Conservation (phyloP, 768 basidiomycete genomes). For the Boletus pseudopeckii region DNA sequence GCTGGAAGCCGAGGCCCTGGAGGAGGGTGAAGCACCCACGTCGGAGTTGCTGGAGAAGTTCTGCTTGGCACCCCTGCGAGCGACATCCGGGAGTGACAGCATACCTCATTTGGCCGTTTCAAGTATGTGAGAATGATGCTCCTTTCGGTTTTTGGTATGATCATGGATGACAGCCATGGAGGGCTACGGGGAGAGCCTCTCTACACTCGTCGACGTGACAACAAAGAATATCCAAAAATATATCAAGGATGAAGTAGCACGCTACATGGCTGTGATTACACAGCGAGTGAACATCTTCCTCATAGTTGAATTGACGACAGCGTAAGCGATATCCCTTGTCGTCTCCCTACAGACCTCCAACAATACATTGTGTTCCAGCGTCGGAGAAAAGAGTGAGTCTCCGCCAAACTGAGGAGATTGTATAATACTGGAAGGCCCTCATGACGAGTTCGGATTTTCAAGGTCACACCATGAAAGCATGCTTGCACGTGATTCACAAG, state of each 20-base stretch:
- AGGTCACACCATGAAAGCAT: neutral
- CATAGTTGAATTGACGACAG: neutral
- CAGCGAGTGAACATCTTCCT: neutral
- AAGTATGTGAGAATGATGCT: neutral
- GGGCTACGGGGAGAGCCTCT: neutral
- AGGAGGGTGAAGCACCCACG: neutral
- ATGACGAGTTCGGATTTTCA: neutral
- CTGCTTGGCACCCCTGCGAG: neutral
- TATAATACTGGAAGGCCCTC: slow-evolving; percentile 1
- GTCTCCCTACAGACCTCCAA: neutral
- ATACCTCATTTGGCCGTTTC: neutral
- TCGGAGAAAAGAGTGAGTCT: slow-evolving; percentile 1
- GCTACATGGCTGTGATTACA: neutral
- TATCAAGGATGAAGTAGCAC: neutral
- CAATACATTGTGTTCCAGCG: neutral
- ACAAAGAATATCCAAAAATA: neutral
- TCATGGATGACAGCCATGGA: neutral
- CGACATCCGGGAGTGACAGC: neutral
- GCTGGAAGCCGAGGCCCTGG: neutral
- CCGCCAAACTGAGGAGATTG: neutral
- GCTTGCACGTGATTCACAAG: neutral
- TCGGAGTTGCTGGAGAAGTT: neutral
- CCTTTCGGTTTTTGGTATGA: neutral
- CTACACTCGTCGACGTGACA: neutral
- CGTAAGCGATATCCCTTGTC: neutral